These are phyloP conservation scores for Clitopilus hobsonii DNA, from an alignment of 768 basidiomycete genomes.

Conservation along the genomic window DNA sequence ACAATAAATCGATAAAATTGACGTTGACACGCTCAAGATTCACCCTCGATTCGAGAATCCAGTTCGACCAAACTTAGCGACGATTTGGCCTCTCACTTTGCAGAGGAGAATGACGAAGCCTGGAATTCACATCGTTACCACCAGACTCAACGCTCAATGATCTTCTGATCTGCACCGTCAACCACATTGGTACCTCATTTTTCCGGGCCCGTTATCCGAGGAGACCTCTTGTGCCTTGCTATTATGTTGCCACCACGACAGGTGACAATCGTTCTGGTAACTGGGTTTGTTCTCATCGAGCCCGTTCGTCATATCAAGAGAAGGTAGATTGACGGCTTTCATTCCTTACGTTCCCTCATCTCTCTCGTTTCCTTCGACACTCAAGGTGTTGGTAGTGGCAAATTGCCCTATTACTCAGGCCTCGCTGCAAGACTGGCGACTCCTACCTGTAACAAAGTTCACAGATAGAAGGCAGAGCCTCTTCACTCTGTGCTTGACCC, in stretches of 20 bases:
- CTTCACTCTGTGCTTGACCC: too few relatives aligned
- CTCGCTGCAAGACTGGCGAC: background rate
- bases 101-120: too few relatives aligned
- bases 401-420: background rate
- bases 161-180: background rate
- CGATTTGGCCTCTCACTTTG: too few relatives aligned
- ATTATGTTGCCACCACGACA: conserved; percentile 13
- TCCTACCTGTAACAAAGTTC: background rate
- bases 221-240: conserved; percentile 4
- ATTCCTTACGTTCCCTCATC: background rate
- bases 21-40: too few relatives aligned
- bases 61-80: background rate
- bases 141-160: too few relatives aligned
- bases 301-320: background rate
- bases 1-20: background rate
- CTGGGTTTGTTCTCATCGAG: background rate
- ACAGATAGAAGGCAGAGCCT: background rate
- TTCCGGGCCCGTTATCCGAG: background rate
- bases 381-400: too few relatives aligned
- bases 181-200: background rate
- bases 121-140: background rate
- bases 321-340: background rate
- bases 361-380: conserved; percentile 1
- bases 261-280: conserved; percentile 6
- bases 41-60: background rate